Percentiles rank a stretch among this genome's conserved stretches.
Evolutionary conservation across 352 stramenopile genomes (phyloP).

Genomic region (Pythium aristosporum): DNA sequence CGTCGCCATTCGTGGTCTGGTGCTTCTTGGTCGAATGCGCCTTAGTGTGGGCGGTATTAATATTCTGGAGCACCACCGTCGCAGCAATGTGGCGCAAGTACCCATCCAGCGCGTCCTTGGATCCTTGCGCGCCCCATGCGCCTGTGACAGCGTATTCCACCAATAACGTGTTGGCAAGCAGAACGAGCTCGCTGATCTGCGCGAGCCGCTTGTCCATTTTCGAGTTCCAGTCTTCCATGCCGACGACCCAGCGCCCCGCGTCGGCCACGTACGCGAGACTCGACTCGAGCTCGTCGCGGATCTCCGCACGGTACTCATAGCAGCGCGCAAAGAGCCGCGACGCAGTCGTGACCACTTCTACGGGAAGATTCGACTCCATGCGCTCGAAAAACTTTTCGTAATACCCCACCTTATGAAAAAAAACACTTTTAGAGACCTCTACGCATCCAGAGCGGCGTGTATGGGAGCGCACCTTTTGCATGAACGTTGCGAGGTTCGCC

Average conservation of each 20-base stretch:
- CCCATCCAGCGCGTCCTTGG: slow-evolving; percentile 57
- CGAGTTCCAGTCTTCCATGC: slow-evolving; percentile 83
- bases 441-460: background rate
- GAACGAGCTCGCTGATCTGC: slow-evolving; percentile 82
- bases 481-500: slow-evolving; percentile 79
- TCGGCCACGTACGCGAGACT: slow-evolving; percentile 37
- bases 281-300: slow-evolving; percentile 76
- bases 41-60: background rate
- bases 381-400: slow-evolving; percentile 84
- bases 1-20: background rate
- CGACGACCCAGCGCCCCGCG: slow-evolving; percentile 72
- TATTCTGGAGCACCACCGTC: slow-evolving; percentile 64
- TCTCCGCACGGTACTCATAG: slow-evolving; percentile 83
- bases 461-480: slow-evolving; percentile 66
- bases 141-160: slow-evolving; percentile 73
- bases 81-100: slow-evolving; percentile 64
- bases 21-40: slow-evolving; percentile 1
- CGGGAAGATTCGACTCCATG: slow-evolving; percentile 55
- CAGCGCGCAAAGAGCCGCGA: slow-evolving; percentile 63
- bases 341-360: slow-evolving; percentile 57
- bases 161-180: slow-evolving; percentile 72
- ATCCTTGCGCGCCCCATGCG: slow-evolving; percentile 47
- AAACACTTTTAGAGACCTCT: slow-evolving; percentile 1
- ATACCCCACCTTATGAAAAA: slow-evolving; percentile 69
- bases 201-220: slow-evolving; percentile 84